Evolutionary conservation across 345 rosid genomes (phyloP), one percentile per base, ranked within the genome.

Genomic region (Clausena lansium): DNA sequence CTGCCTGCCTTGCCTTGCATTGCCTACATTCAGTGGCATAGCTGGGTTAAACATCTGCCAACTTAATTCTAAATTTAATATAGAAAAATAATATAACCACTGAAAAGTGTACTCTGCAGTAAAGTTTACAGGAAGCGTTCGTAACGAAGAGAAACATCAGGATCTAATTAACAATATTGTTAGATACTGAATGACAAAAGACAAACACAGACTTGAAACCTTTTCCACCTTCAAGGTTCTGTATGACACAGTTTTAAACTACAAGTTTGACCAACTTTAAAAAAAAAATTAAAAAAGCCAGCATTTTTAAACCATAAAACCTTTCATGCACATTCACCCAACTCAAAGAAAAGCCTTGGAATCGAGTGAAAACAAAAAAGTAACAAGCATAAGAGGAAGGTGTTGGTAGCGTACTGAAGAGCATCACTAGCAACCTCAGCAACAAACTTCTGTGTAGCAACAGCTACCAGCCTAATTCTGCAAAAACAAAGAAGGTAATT

Each of bases 371-470:
- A 28, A 72, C 33, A 20, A 65, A 35, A n/a, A 22, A 1, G 25
- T 35, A 19, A 65, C 14, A 35, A 65, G 69, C 1, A 39, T 9
- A 30, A 33, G 25, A 36, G 65, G 45, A 75, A 76, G 77, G 59
- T 54, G 20, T 54, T 30, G 55, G 70, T 24, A 78, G 50, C 93
- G 72, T 90, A 94, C 97, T 86, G 93, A 75, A 96, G 97, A 36
- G 99, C 94, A 63, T 96, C 97, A 10, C 83, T 86, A 62, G 98
- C 99, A 80, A 96, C 96, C 83, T 96, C 99, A 11, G 98, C 82
- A 75, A 96, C 94, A 28, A 94, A 96, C 85, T 96, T 96, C 80
- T 94, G 99, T 10, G 99, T 96, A 50, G 98, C 99, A 81, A 96
- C 94, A 76, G 99, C 97, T 36, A 94, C 94, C 78, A 96, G 85